These are phyloP conservation scores for Spizellomyces punctatus DNA, from an alignment of 192 early-diverging fungal species.

Conservation along the genomic window DNA sequence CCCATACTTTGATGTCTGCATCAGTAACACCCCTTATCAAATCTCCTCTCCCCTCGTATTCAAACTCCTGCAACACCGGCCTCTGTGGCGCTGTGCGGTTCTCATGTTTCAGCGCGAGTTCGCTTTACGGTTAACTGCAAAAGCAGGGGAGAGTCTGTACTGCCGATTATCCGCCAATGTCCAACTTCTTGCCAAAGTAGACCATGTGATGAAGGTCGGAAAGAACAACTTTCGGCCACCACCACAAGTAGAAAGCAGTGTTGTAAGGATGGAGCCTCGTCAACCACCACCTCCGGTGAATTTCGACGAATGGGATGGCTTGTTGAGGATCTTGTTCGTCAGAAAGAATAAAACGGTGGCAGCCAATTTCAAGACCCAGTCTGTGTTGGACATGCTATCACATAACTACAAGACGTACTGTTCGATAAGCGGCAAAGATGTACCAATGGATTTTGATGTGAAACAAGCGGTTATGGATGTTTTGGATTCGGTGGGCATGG, in stretches of 20 bases:
- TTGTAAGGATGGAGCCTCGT: slow-evolving; percentile 90
- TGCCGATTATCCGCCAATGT: slow-evolving; percentile 92
- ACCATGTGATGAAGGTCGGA: slow-evolving; percentile 97
- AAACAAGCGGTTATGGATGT: slow-evolving; percentile 78
- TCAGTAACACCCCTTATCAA: slow-evolving; percentile 98
- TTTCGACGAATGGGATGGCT: slow-evolving; percentile 96
- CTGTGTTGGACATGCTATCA: slow-evolving; percentile 88
- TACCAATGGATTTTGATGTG: slow-evolving; percentile 74
- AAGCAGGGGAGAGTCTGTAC: slow-evolving; percentile 90
- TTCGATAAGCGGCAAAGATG: slow-evolving; percentile 74
- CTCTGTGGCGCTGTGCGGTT: slow-evolving; percentile 71
- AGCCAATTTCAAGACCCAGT: slow-evolving; percentile 86
- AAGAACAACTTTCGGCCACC: slow-evolving; percentile 98
- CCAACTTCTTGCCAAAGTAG: slow-evolving; percentile 91
- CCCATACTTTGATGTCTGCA: slow-evolving; percentile 98
- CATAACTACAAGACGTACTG: slow-evolving; percentile 96
- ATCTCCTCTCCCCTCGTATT: slow-evolving; percentile 95
- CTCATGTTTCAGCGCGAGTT: slow-evolving; percentile 99
- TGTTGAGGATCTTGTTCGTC: slow-evolving; percentile 89
- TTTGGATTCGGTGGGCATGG: slow-evolving; percentile 67
- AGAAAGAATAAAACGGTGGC: slow-evolving; percentile 93
- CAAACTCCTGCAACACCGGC: slow-evolving; percentile 95
- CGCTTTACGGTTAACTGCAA: slow-evolving; percentile 90
- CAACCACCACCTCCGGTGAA: slow-evolving; percentile 94
- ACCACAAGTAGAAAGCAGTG: slow-evolving; percentile 92